Conservation (phyloP, 352 stramenopile species). For the Phytophthora megakarya region DNA sequence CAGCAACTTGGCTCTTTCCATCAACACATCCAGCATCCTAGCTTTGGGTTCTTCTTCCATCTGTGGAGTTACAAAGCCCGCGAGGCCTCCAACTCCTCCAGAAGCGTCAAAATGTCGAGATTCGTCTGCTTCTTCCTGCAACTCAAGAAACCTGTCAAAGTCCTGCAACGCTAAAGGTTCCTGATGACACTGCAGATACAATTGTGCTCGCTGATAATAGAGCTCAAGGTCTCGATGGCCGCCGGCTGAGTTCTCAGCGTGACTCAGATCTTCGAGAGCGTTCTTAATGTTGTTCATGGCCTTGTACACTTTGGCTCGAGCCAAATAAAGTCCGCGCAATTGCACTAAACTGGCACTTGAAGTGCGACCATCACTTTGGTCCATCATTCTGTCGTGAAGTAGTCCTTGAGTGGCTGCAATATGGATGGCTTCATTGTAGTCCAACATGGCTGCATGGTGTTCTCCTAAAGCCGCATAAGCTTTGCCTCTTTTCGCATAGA, state of each 20-base stretch:
- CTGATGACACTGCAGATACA: conserved; percentile 58
- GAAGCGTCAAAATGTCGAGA: conserved; percentile 46
- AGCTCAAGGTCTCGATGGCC: conserved; percentile 63
- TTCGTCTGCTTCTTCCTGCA: conserved; percentile 56
- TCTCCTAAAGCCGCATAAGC: conserved; percentile 63
- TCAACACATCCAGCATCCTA: conserved; percentile 53
- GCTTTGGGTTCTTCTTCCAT: conserved; percentile 29
- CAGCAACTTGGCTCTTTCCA: conserved; percentile 65
- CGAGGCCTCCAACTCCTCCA: conserved; percentile 36
- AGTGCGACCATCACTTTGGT: conserved; percentile 28
- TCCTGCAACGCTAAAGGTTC: conserved; percentile 52
- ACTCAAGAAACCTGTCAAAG: conserved; percentile 71
- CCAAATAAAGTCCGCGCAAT: conserved; percentile 53
- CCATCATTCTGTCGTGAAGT: conserved; percentile 31
- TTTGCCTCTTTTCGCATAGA: conserved; percentile 70
- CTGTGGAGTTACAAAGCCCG: conserved; percentile 29
- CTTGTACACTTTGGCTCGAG: conserved; percentile 55
- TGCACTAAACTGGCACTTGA: conserved; percentile 40
- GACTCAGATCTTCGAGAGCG: conserved; percentile 59
- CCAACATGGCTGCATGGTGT: conserved; percentile 53
- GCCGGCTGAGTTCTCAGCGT: conserved; percentile 45
- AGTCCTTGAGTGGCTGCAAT: conserved; percentile 44
- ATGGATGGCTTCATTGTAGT: conserved; percentile 71
- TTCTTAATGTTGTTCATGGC: conserved; percentile 58
- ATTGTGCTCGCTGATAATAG: conserved; percentile 61